These are phyloP conservation scores for Raphanus raphanistrum DNA, from an alignment of 345 rosid species.

Conservation along the genomic window DNA sequence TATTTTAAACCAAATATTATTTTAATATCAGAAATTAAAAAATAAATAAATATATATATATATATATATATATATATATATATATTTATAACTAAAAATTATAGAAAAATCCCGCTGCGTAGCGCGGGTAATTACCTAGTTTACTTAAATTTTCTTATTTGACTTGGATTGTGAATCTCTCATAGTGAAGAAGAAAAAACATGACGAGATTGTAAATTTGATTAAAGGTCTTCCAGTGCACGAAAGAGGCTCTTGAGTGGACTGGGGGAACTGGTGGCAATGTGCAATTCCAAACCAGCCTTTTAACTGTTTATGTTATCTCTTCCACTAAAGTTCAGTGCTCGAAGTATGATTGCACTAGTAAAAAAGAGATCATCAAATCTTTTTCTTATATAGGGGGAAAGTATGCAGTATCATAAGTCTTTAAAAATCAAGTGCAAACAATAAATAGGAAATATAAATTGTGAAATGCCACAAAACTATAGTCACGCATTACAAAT, in stretches of 20 bases:
- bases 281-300: slow-evolving; percentile 20
- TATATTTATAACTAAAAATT: no score
- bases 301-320: slow-evolving; percentile 22
- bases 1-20: no score
- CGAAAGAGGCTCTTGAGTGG: slow-evolving; percentile 28
- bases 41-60: no score
- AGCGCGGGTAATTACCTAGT: no score
- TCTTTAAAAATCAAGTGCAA: slow-evolving; percentile 2
- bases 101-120: no score
- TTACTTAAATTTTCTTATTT: neutral
- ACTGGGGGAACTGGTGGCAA: slow-evolving; percentile 16
- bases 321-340: slow-evolving; percentile 30
- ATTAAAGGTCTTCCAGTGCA: slow-evolving; percentile 26
- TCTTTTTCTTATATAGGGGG: neutral
- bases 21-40: no score
- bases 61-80: no score
- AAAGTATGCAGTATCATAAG: neutral
- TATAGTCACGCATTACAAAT: neutral
- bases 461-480: neutral
- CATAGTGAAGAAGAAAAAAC: slow-evolving; percentile 16
- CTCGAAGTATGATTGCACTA: slow-evolving; percentile 30
- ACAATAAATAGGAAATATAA: neutral
- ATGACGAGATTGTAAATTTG: slow-evolving; percentile 16
- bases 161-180: slow-evolving; percentile 18
- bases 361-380: neutral